Conservation (phyloP, 106 monocot genomes). For the Chionographis japonica region DNA sequence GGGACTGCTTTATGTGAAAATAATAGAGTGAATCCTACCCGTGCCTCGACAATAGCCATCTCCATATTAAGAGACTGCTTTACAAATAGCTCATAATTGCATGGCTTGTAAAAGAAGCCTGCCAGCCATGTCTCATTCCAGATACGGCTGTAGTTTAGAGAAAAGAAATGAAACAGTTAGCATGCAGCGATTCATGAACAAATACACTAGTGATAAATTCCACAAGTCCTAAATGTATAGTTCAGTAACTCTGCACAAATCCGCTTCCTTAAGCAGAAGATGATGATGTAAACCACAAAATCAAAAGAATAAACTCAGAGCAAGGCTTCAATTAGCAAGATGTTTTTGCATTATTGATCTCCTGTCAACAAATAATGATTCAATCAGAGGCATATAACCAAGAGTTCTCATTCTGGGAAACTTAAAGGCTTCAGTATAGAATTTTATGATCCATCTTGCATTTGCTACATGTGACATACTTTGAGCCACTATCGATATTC, state of each 20-base stretch:
- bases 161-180: background rate
- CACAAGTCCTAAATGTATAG: no score
- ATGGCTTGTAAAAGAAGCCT: slow-evolving; percentile 91
- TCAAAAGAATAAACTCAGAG: background rate
- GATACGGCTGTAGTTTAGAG: slow-evolving; percentile 57
- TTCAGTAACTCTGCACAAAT: background rate
- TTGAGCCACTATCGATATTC: no score
- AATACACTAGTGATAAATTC: no score
- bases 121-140: slow-evolving; percentile 97
- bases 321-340: background rate
- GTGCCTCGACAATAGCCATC: slow-evolving; percentile 95
- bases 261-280: background rate
- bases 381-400: background rate
- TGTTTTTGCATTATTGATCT: background rate
- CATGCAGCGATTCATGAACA: background rate
- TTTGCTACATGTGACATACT: no score
- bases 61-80: slow-evolving; percentile 98
- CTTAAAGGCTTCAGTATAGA: no score
- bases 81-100: slow-evolving; percentile 91
- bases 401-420: no score
- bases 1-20: background rate
- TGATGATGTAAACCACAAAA: background rate
- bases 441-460: no score
- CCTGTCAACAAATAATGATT: background rate
- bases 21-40: slow-evolving; percentile 48